Evolutionary conservation across 495 filamentous ascomycete genomes (phyloP).

Genomic region (Apiosordaria backusii): DNA sequence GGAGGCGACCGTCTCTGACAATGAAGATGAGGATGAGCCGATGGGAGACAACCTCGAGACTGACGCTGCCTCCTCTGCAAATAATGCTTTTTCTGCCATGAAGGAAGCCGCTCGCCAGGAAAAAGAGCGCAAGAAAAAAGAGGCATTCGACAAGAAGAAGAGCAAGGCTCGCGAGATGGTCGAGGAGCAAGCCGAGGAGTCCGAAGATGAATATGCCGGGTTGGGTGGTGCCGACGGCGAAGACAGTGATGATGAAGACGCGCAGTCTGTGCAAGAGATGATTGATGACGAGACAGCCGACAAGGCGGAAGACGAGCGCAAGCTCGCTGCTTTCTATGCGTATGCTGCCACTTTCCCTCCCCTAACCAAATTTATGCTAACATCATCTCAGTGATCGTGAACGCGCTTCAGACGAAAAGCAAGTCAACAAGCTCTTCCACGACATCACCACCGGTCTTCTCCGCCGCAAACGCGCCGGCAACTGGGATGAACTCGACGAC

Average conservation of each 20-base stretch:
- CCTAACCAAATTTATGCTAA: constrained; percentile 12
- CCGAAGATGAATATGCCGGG: constrained; percentile 96
- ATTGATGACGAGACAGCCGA: constrained; percentile 73
- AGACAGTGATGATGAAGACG: constrained; percentile 68
- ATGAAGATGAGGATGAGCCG: constrained; percentile 54
- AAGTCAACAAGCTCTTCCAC: constrained; percentile 82
- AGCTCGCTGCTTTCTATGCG: constrained; percentile 84
- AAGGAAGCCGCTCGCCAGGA: constrained; percentile 60
- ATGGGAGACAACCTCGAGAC: constrained; percentile 38
- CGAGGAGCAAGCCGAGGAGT: constrained; percentile 92
- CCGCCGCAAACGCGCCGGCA: constrained; percentile 69
- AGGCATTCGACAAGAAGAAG: constrained; percentile 75
- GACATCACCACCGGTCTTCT: constrained; percentile 86
- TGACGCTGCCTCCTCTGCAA: constrained; percentile 1
- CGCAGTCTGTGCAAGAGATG: constrained; percentile 67
- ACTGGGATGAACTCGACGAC: constrained; percentile 78
- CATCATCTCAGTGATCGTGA: constrained; percentile 55
- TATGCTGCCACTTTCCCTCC: constrained; percentile 47
- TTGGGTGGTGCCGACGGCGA: constrained; percentile 89
- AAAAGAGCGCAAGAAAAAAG: constrained; percentile 42
- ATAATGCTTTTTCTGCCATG: constrained; percentile 69
- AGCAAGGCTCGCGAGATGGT: constrained; percentile 85
- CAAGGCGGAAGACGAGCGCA: constrained; percentile 70
- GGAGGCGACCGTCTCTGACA: constrained; percentile 38
- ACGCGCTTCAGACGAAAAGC: constrained; percentile 70